These are phyloP conservation scores for Xylariaceae sp. DNA, from an alignment of 2,329 filamentous ascomycete species.

Conservation along the genomic window DNA sequence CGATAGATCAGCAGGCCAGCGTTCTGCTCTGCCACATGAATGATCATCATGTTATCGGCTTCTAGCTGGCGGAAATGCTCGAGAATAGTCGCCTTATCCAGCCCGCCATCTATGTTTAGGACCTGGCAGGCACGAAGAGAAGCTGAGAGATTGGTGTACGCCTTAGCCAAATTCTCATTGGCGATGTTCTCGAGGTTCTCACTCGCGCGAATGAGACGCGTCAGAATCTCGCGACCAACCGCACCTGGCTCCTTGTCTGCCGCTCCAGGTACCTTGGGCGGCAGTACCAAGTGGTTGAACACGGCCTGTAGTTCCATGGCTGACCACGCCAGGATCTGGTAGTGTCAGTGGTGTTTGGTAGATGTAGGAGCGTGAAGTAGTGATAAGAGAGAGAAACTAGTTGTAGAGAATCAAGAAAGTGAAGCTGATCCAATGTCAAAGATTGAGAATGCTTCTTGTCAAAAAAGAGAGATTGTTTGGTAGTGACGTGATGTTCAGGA, in stretches of 20 bases:
- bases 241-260: conserved; percentile 27
- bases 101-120: conserved; percentile 14
- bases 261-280: conserved; percentile 33
- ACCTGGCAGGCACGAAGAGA: conserved; percentile 14
- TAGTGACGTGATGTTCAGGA: too few relatives aligned
- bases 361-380: too few relatives aligned
- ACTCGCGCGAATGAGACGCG: conserved; percentile 19
- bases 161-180: conserved; percentile 10
- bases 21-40: conserved; percentile 24
- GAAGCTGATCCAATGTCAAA: too few relatives aligned
- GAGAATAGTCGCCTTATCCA: conserved; percentile 15
- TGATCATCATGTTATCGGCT: conserved; percentile 11
- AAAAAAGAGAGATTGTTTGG: too few relatives aligned
- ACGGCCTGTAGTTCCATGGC: conserved; percentile 16
- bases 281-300: conserved; percentile 40
- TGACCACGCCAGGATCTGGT: too few relatives aligned
- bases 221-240: conserved; percentile 24
- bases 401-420: too few relatives aligned
- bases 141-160: conserved; percentile 9
- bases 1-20: conserved; percentile 10
- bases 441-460: too few relatives aligned
- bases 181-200: conserved; percentile 2
- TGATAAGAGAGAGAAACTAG: too few relatives aligned
- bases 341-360: too few relatives aligned
- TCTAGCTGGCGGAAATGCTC: conserved; percentile 12